Conservation (phyloP, 2,329 filamentous ascomycete species). For the Zymoseptoria pseudotritici region DNA sequence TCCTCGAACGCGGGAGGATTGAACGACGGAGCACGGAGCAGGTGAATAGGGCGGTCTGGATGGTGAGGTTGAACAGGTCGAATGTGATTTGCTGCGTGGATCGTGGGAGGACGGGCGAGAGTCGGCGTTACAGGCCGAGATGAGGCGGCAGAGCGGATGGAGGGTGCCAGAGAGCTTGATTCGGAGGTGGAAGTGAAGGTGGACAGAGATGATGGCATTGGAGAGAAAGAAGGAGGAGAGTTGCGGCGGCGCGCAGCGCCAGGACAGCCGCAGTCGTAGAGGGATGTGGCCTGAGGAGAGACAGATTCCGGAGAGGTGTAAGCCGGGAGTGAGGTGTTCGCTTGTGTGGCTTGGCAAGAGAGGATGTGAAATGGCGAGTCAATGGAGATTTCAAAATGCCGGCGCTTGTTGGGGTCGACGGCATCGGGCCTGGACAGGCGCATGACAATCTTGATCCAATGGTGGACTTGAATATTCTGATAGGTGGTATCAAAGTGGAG, state of each 20-base stretch:
- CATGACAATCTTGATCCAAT: slow-evolving; percentile 98
- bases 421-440: slow-evolving; percentile 78
- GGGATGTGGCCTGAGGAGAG: slow-evolving; percentile 24
- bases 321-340: slow-evolving; percentile 76
- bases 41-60: slow-evolving; percentile 66
- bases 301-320: slow-evolving; percentile 52
- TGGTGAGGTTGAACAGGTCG: slow-evolving; percentile 29
- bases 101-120: slow-evolving; percentile 45
- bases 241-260: slow-evolving; percentile 50
- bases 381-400: slow-evolving; percentile 93
- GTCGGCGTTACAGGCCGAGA: slow-evolving; percentile 23
- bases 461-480: slow-evolving; percentile 86
- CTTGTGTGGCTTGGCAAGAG: slow-evolving; percentile 85
- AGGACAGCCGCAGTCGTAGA: slow-evolving; percentile 57
- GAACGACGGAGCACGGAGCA: slow-evolving; percentile 75
- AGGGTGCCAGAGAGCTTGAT: not conserved
- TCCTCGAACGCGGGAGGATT: slow-evolving; percentile 83
- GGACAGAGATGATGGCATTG: slow-evolving; percentile 34
- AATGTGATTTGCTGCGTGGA: slow-evolving; percentile 27
- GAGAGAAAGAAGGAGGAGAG: slow-evolving; percentile 44
- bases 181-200: not conserved
- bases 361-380: slow-evolving; percentile 92
- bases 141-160: not conserved
- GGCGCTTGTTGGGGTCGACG: slow-evolving; percentile 67
- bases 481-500: slow-evolving; percentile 89